phyloP scores from a whole-genome alignment of 148 eudicot genomes.

The Chenopodium album region DNA sequence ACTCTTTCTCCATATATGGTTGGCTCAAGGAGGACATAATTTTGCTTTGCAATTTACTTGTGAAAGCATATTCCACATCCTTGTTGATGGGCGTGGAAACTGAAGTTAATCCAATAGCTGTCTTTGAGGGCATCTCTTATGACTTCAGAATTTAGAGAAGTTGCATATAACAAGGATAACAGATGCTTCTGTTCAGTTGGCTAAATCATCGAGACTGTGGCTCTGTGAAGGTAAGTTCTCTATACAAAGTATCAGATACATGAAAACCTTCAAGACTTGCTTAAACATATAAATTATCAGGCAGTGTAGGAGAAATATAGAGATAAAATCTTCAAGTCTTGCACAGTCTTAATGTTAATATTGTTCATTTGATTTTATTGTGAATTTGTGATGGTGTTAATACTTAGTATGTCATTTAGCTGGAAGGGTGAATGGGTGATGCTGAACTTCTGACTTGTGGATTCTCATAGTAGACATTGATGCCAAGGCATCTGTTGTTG shows the following conservation, averaged over 20 bases:
- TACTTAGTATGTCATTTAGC: background rate
- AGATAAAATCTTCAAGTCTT: background rate
- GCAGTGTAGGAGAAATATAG: background rate
- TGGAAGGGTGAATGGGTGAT: background rate
- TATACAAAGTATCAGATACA: background rate
- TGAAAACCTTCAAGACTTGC: background rate
- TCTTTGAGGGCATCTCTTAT: background rate
- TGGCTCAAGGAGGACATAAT: background rate
- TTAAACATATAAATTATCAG: background rate
- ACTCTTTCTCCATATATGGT: background rate
- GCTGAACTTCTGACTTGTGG: background rate
- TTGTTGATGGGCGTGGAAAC: background rate
- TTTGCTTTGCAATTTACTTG: background rate
- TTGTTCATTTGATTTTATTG: background rate
- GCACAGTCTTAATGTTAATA: background rate
- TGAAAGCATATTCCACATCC: background rate
- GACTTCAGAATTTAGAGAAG: background rate
- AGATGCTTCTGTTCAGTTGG: background rate
- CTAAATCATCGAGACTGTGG: background rate
- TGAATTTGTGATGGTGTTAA: background rate
- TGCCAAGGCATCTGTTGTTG: background rate
- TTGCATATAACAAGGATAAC: background rate
- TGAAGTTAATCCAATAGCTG: constrained; percentile 8
- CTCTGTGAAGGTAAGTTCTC: constrained; percentile 13
- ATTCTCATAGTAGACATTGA: background rate